A percentile compares a stretch with the other conserved stretches of the same genome.
Evolutionary conservation across 805 yeast species (phyloP).

Genomic region (Saccharomyces kudriavzevii): DNA sequence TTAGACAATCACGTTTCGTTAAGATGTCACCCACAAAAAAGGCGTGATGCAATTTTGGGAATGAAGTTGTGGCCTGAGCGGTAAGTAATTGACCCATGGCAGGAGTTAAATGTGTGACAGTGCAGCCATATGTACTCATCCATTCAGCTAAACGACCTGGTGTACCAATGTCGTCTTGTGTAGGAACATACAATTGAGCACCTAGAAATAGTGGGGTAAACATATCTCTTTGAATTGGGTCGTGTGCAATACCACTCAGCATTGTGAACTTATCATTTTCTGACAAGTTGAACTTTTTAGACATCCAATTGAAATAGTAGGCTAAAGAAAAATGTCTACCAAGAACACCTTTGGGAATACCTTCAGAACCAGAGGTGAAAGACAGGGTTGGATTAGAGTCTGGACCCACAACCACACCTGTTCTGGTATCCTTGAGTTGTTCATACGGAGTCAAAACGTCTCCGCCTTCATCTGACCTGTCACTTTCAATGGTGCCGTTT

Average conservation of each 20-base stretch:
- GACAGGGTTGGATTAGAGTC: constrained; percentile 95
- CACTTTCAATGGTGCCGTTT: constrained; percentile 66
- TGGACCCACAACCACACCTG: constrained; percentile 93
- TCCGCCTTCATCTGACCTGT: constrained; percentile 16
- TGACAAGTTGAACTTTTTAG: constrained; percentile 68
- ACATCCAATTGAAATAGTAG: constrained; percentile 98
- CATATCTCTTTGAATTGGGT: constrained; percentile 98
- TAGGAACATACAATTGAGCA: constrained; percentile 87
- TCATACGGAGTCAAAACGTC: constrained; percentile 48
- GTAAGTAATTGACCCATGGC: constrained; percentile 98
- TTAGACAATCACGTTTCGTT: constrained; percentile 92
- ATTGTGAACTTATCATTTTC: constrained; percentile 86
- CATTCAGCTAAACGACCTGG: constrained; percentile 96
- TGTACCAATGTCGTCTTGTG: constrained; percentile 95
- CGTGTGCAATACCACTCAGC: constrained; percentile 98
- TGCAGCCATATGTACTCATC: constrained; percentile 87
- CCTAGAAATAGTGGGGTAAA: constrained; percentile 96
- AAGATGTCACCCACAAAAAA: constrained; percentile 97
- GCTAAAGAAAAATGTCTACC: constrained; percentile 97
- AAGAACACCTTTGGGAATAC: constrained; percentile 95
- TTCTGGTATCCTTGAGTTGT: constrained; percentile 44
- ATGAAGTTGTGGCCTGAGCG: constrained; percentile 86
- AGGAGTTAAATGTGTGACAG: constrained; percentile 96
- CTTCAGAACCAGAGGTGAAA: constrained; percentile 96
- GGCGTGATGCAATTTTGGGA: constrained; percentile 86